These are phyloP conservation scores for Fusarium staphyleae DNA, from an alignment of 2,329 filamentous ascomycete species.

Conservation along the genomic window DNA sequence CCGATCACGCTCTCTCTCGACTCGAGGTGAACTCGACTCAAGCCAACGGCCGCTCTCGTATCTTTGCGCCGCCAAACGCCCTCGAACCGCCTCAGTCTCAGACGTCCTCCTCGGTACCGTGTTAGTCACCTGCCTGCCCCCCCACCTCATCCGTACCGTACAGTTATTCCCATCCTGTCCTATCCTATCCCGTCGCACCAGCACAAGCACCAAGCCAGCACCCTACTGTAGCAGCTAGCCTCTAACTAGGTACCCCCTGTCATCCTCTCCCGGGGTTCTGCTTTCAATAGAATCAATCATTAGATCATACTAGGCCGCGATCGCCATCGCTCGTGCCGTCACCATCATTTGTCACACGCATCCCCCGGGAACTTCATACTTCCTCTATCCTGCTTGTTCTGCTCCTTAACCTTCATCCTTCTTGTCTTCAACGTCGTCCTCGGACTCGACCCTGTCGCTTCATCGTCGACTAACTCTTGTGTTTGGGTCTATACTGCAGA, in stretches of 20 bases:
- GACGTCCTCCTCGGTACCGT: slow-evolving; percentile 28
- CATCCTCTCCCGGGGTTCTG: slow-evolving; percentile 17
- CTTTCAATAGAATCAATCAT: slow-evolving; percentile 25
- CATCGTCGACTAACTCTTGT: slow-evolving; percentile 31
- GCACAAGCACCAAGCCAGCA: slow-evolving; percentile 16
- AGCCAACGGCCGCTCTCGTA: slow-evolving; percentile 34
- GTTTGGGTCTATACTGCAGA: slow-evolving; percentile 37
- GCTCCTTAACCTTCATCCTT: slow-evolving; percentile 4
- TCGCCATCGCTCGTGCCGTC: slow-evolving; percentile 36
- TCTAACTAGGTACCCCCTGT: too few relatives aligned
- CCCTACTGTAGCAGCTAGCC: slow-evolving; percentile 25
- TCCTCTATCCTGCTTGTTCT: slow-evolving; percentile 19
- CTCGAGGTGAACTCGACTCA: slow-evolving; percentile 18
- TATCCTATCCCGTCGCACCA: slow-evolving; percentile 32
- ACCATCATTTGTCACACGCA: slow-evolving; percentile 35
- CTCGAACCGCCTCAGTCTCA: slow-evolving; percentile 4
- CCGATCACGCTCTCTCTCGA: slow-evolving; percentile 34
- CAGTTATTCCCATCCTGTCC: slow-evolving; percentile 26
- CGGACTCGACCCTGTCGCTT: slow-evolving; percentile 19
- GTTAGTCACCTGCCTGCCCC: slow-evolving; percentile 42
- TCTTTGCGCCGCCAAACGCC: slow-evolving; percentile 30
- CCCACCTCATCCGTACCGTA: slow-evolving; percentile 20
- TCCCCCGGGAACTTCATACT: slow-evolving; percentile 24
- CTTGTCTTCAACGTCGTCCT: slow-evolving; percentile 18
- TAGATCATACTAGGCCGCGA: slow-evolving; percentile 30